Conservation (phyloP, 2,329 filamentous ascomycete genomes). For the Aciculosporium take region DNA sequence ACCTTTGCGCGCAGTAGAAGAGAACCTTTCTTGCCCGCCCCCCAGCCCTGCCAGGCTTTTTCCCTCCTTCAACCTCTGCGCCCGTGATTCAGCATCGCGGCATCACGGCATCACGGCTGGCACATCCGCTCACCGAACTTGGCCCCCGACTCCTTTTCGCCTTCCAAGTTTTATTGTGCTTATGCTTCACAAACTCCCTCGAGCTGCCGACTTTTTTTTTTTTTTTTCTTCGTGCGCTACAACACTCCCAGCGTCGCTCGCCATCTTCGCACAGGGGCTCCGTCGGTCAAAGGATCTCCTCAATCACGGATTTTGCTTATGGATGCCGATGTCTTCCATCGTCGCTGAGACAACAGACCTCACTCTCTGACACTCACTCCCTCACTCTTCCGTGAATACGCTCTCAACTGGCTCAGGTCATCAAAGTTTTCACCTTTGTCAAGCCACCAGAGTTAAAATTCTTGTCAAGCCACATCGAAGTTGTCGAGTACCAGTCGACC, state of each 20-base stretch:
- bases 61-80: conserved; percentile 3
- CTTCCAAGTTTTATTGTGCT: not conserved
- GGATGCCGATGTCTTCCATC: conserved; percentile 1
- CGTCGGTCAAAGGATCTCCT: too few species aligned
- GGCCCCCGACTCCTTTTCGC: not conserved
- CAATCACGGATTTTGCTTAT: conserved; percentile 2
- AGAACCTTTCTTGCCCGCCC: conserved; percentile 1
- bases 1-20: too few species aligned
- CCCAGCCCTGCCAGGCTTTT: not conserved
- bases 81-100: not conserved
- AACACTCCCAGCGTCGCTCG: not conserved
- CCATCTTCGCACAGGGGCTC: not conserved
- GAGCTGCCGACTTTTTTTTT: not conserved
- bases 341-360: not conserved
- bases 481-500: not conserved
- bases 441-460: too few species aligned
- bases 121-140: not conserved
- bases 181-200: not conserved
- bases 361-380: not conserved
- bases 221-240: not conserved
- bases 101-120: not conserved
- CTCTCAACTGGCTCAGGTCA: not conserved
- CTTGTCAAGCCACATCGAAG: not conserved
- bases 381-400: conserved; percentile 1
- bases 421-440: not conserved